Evolutionary conservation across 2,329 filamentous ascomycete genomes (phyloP).

Genomic region (Tolypocladium guangdongense): DNA sequence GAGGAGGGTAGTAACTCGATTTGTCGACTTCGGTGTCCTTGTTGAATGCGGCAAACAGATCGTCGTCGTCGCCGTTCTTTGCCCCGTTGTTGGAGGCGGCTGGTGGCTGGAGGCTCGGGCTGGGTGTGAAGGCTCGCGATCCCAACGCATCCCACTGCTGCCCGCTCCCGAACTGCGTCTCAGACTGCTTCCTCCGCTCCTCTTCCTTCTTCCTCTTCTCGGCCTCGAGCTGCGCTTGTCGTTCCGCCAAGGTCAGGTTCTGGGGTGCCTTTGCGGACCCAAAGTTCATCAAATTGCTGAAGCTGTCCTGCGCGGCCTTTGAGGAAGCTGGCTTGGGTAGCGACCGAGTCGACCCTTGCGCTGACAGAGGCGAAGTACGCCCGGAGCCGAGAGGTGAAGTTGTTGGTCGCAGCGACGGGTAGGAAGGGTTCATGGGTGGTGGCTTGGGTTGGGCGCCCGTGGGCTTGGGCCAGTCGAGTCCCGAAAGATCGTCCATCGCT

Average conservation of each 20-base stretch:
- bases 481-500: slow-evolving; percentile 51
- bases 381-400: slow-evolving; percentile 45
- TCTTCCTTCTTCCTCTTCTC: slow-evolving; percentile 64
- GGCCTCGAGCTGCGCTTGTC: slow-evolving; percentile 55
- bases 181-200: slow-evolving; percentile 58
- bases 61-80: slow-evolving; percentile 38
- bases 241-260: slow-evolving; percentile 68
- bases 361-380: slow-evolving; percentile 44
- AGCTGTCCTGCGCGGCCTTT: slow-evolving; percentile 58
- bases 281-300: slow-evolving; percentile 63
- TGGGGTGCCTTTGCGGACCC: slow-evolving; percentile 44
- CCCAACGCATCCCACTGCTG: slow-evolving; percentile 69
- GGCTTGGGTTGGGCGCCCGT: slow-evolving; percentile 20
- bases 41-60: slow-evolving; percentile 58
- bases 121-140: slow-evolving; percentile 33
- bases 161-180: slow-evolving; percentile 66
- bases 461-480: slow-evolving; percentile 47
- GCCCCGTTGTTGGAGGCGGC: slow-evolving; percentile 6
- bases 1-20: slow-evolving; percentile 51
- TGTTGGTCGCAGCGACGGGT: slow-evolving; percentile 41
- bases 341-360: slow-evolving; percentile 32
- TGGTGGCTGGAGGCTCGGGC: slow-evolving; percentile 15
- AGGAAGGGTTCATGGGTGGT: slow-evolving; percentile 33
- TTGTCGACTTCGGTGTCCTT: slow-evolving; percentile 57
- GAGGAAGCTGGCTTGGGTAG: slow-evolving; percentile 31